Evolutionary conservation across 768 basidiomycete species (phyloP).

Genomic region (Glaciozyma martinii): DNA sequence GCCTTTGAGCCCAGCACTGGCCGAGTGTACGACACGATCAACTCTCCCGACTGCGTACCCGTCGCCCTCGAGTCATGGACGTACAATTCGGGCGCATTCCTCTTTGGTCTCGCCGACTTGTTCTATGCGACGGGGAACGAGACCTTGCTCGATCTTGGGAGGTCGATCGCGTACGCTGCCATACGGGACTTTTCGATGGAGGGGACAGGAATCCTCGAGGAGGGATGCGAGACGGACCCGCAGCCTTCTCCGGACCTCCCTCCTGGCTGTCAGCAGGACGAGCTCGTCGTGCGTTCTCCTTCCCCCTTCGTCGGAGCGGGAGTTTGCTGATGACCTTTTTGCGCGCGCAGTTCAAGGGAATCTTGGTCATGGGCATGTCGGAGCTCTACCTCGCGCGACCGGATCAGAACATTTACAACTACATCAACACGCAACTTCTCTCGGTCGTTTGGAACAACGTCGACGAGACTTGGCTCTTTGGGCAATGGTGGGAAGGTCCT

Average conservation of each 20-base stretch:
- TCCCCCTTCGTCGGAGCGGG: too few species aligned
- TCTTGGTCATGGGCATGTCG: constrained; percentile 13
- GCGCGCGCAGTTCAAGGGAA: constrained; percentile 14
- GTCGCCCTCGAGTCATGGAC: constrained; percentile 11
- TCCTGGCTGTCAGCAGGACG: constrained; percentile 17
- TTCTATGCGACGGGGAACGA: constrained; percentile 12
- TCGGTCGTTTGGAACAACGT: constrained; percentile 14
- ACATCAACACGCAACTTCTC: constrained; percentile 19
- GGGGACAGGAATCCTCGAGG: constrained; percentile 3
- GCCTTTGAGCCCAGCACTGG: constrained; percentile 11
- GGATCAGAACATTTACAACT: constrained; percentile 21
- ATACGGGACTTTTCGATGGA: constrained; percentile 6
- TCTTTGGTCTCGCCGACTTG: constrained; percentile 14
- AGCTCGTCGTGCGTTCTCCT: constrained; percentile 9
- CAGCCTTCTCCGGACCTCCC: not conserved
- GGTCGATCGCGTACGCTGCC: constrained; percentile 16
- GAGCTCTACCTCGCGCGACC: constrained; percentile 17
- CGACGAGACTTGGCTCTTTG: constrained; percentile 18
- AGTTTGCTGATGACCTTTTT: not conserved
- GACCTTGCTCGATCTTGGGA: constrained; percentile 6
- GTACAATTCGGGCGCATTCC: constrained; percentile 18
- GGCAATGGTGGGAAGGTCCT: constrained; percentile 16
- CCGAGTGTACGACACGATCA: constrained; percentile 13
- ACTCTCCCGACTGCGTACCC: not conserved
- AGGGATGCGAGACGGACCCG: constrained; percentile 14